phyloP scores from a whole-genome alignment of 1,284 basidiomycete species.

The Calocybe gambosa region DNA sequence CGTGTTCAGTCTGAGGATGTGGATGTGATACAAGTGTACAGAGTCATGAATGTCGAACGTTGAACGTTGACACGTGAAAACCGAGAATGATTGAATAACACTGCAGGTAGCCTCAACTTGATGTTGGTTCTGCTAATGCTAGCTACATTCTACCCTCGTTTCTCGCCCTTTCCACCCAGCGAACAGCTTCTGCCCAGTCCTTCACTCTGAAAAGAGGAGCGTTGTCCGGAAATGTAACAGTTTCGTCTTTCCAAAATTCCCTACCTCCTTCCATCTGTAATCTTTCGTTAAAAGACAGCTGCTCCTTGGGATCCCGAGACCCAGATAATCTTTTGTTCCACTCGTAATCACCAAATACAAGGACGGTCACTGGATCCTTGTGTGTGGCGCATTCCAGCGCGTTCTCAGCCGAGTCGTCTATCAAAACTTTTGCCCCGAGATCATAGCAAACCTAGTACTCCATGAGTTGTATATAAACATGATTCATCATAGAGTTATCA shows the following conservation, averaged over 20 bases:
- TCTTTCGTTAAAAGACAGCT: conserved; percentile 54
- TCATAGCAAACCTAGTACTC: conserved; percentile 53
- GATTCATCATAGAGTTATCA: conserved; percentile 18
- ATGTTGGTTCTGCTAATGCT: too few relatives aligned
- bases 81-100: too few relatives aligned
- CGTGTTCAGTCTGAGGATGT: neutral
- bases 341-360: conserved; percentile 72
- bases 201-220: conserved; percentile 42
- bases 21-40: neutral
- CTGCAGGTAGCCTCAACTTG: neutral
- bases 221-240: conserved; percentile 35
- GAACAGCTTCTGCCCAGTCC: conserved; percentile 51
- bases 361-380: conserved; percentile 39
- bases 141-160: conserved; percentile 1
- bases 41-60: neutral
- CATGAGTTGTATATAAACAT: neutral
- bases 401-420: conserved; percentile 80
- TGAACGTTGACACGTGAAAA: neutral
- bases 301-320: conserved; percentile 40
- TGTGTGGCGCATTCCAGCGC: conserved; percentile 51
- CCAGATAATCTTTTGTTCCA: conserved; percentile 61
- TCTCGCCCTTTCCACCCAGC: conserved; percentile 29
- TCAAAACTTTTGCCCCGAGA: conserved; percentile 57
- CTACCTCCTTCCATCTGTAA: conserved; percentile 41
- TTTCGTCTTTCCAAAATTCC: conserved; percentile 56